Conservation (phyloP, 2,329 filamentous ascomycete genomes). For the Metarhizium sp. region DNA sequence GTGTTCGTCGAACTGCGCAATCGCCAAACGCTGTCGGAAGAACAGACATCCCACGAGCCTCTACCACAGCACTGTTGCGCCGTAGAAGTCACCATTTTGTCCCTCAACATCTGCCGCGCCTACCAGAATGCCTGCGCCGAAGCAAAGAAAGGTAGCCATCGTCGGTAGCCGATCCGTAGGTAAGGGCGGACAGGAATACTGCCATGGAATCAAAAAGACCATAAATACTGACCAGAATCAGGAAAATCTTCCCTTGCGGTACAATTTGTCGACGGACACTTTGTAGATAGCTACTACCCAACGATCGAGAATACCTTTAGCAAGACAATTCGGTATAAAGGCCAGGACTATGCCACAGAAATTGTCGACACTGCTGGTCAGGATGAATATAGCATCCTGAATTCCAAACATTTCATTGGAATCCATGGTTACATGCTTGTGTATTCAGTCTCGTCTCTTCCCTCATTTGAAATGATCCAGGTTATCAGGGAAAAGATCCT, state of each 20-base stretch:
- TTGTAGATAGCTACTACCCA: constrained; percentile 97
- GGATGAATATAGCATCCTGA: constrained; percentile 98
- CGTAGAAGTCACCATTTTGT: neutral
- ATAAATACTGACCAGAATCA: constrained; percentile 25
- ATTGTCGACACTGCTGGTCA: constrained; percentile 98
- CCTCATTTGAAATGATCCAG: constrained; percentile 95
- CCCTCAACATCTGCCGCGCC: neutral
- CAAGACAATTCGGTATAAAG: constrained; percentile 87
- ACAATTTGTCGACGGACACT: constrained; percentile 94
- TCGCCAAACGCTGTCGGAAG: neutral
- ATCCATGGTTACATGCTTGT: constrained; percentile 99
- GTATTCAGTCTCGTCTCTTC: constrained; percentile 89
- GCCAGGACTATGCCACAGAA: constrained; percentile 88
- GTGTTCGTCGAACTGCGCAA: neutral
- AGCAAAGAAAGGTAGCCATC: constrained; percentile 92
- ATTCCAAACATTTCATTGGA: constrained; percentile 97
- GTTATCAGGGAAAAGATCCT: constrained; percentile 96
- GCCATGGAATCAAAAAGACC: neutral
- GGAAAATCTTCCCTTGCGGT: constrained; percentile 97
- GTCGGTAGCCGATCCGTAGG: constrained; percentile 85
- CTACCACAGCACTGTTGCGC: neutral
- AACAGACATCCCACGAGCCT: neutral
- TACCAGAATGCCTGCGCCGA: constrained; percentile 56
- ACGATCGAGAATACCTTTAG: constrained; percentile 99
- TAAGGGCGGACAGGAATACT: constrained; percentile 19